Evolutionary conservation across 2,329 filamentous ascomycete genomes (phyloP).

Genomic region (Claviceps sp.): DNA sequence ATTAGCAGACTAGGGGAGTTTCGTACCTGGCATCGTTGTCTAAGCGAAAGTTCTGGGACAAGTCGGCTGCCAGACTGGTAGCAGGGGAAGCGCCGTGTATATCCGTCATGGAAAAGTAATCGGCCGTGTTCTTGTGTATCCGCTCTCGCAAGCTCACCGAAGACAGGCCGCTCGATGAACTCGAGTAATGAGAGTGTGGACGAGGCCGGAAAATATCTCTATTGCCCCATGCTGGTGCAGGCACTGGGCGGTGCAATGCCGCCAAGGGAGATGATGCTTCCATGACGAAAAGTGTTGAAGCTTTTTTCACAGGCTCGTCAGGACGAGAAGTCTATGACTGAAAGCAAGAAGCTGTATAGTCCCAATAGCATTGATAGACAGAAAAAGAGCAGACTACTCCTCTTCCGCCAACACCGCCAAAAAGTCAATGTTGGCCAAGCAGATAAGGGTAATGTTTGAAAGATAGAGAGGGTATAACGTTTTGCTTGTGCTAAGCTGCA

Average conservation of each 20-base stretch:
- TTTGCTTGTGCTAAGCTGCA: not conserved
- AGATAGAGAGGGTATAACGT: not conserved
- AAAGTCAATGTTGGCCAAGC: slow-evolving; percentile 19
- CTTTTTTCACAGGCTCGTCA: slow-evolving; percentile 2
- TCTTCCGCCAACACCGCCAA: slow-evolving; percentile 13
- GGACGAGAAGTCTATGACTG: slow-evolving; percentile 1
- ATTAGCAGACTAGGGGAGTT: not conserved
- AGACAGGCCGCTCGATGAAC: slow-evolving; percentile 42
- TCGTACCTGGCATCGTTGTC: slow-evolving; percentile 70
- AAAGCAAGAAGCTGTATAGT: not conserved
- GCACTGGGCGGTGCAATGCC: slow-evolving; percentile 68
- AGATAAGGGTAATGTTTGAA: not conserved
- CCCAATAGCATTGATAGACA: slow-evolving; percentile 1
- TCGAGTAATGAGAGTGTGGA: slow-evolving; percentile 34
- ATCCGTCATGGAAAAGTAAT: slow-evolving; percentile 74
- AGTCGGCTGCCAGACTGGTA: slow-evolving; percentile 78
- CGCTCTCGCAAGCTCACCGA: slow-evolving; percentile 72
- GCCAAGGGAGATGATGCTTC: slow-evolving; percentile 89
- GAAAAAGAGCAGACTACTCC: not conserved
- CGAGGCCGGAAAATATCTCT: slow-evolving; percentile 40
- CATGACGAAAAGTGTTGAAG: slow-evolving; percentile 38
- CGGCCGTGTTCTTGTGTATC: slow-evolving; percentile 43
- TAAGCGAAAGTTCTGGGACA: slow-evolving; percentile 94
- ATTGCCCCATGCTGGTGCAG: slow-evolving; percentile 43
- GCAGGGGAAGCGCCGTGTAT: slow-evolving; percentile 80